Conservation (phyloP, 257 asterid genomes). For the Solanum gracilifrons region DNA sequence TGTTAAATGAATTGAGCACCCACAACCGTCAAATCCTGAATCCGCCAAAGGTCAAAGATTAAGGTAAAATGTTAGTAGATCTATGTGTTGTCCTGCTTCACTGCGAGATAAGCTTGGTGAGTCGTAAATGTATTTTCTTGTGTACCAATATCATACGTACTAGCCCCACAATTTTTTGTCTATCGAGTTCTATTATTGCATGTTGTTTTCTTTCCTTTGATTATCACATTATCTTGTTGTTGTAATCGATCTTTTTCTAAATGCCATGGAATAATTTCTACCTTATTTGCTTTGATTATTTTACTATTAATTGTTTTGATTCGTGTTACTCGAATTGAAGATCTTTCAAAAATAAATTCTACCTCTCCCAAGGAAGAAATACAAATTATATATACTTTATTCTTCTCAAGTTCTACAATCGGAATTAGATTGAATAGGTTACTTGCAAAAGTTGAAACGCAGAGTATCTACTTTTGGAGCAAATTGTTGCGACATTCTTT, state of each 20-base stretch:
- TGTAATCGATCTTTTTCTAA: not conserved
- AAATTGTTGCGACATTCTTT: not conserved
- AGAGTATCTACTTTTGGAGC: not conserved
- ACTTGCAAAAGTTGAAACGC: not conserved
- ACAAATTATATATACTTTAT: too few relatives aligned
- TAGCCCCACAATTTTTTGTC: too few relatives aligned
- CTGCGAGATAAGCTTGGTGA: not conserved
- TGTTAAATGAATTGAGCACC: too few relatives aligned
- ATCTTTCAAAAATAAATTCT: not conserved
- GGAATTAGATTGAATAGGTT: not conserved
- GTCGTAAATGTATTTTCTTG: not conserved
- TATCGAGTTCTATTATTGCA: too few relatives aligned
- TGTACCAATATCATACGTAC: not conserved
- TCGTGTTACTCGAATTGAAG: rapidly evolving
- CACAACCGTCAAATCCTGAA: too few relatives aligned
- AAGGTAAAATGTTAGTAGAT: not conserved
- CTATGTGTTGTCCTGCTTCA: not conserved
- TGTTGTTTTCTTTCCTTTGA: not conserved
- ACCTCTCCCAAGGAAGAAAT: not conserved
- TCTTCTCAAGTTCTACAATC: not conserved
- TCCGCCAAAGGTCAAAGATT: not conserved
- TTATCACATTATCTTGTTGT: not conserved
- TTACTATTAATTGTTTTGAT: not conserved
- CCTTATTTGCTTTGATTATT: not conserved
- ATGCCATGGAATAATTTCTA: not conserved